phyloP scores from a whole-genome alignment of 805 yeast species.

The Candida coleopterorum region DNA sequence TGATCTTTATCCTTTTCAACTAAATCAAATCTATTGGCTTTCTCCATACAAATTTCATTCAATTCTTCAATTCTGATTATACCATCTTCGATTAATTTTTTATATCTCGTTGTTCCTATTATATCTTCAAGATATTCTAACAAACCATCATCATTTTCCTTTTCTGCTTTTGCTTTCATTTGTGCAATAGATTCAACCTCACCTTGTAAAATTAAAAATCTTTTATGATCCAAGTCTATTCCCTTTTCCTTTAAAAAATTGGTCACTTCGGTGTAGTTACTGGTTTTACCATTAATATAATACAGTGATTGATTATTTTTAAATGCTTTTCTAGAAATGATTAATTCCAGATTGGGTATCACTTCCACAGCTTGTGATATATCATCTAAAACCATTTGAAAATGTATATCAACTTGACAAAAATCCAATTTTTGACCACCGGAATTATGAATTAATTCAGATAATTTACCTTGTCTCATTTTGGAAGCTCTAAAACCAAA shows the following conservation, averaged over 20 bases:
- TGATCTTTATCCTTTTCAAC: slow-evolving; percentile 70
- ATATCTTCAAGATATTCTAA: slow-evolving; percentile 94
- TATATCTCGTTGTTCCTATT: slow-evolving; percentile 88
- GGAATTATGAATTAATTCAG: slow-evolving; percentile 90
- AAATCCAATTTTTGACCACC: slow-evolving; percentile 50
- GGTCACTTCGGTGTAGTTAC: slow-evolving; percentile 78
- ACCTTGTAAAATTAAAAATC: slow-evolving; percentile 93
- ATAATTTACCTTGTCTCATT: slow-evolving; percentile 93
- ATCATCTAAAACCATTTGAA: slow-evolving; percentile 68
- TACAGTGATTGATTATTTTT: slow-evolving; percentile 75
- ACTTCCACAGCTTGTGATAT: slow-evolving; percentile 21
- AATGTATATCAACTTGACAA: slow-evolving; percentile 90
- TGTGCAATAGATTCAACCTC: slow-evolving; percentile 98
- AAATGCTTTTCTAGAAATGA: slow-evolving; percentile 77
- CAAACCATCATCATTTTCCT: slow-evolving; percentile 87
- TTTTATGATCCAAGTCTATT: slow-evolving; percentile 88
- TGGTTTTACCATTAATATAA: slow-evolving; percentile 62
- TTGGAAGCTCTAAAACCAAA: slow-evolving; percentile 96
- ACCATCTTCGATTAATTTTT: slow-evolving; percentile 65
- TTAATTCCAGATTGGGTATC: slow-evolving; percentile 51
- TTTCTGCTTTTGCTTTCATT: slow-evolving; percentile 96
- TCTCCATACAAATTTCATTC: slow-evolving; percentile 77
- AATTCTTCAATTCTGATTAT: slow-evolving; percentile 60
- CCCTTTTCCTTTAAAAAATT: slow-evolving; percentile 71
- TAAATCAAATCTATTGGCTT: slow-evolving; percentile 71